Evolutionary conservation across 2,329 filamentous ascomycete genomes (phyloP).

Genomic region (Lasiodiplodia citricola): DNA sequence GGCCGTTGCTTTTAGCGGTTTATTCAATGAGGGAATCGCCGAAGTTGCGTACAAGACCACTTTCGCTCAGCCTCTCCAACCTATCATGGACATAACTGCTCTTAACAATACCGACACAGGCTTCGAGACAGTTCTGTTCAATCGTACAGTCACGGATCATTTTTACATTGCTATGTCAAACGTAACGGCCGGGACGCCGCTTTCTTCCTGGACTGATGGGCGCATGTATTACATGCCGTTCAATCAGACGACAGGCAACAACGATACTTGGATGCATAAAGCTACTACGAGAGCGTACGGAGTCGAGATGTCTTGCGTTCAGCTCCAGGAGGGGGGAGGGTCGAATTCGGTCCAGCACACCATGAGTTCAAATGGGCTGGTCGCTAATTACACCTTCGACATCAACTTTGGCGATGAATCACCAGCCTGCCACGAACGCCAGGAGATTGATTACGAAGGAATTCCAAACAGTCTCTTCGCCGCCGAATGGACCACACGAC

Average conservation of each 20-base stretch:
- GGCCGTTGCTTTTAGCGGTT: slow-evolving; percentile 56
- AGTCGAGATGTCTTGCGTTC: slow-evolving; percentile 41
- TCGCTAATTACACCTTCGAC: slow-evolving; percentile 3
- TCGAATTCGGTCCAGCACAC: not conserved
- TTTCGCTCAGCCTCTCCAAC: slow-evolving; percentile 29
- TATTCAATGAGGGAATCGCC: slow-evolving; percentile 52
- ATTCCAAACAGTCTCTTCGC: not conserved
- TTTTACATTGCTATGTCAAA: slow-evolving; percentile 56
- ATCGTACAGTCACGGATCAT: slow-evolving; percentile 37
- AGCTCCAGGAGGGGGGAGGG: slow-evolving; percentile 30
- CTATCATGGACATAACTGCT: not conserved
- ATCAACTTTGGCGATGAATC: not conserved
- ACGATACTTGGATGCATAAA: slow-evolving; percentile 27
- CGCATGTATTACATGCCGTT: slow-evolving; percentile 57
- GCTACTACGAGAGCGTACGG: slow-evolving; percentile 44
- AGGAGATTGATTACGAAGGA: slow-evolving; percentile 1
- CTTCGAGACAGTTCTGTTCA: not conserved
- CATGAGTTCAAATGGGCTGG: slow-evolving; percentile 10
- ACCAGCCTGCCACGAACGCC: not conserved
- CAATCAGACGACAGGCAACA: slow-evolving; percentile 15
- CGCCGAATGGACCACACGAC: not conserved
- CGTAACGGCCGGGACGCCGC: slow-evolving; percentile 45
- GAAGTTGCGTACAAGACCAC: slow-evolving; percentile 26
- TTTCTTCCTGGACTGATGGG: slow-evolving; percentile 58
- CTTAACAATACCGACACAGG: not conserved